Base-by-base conservation (phyloP, 805 yeast genomes). In the Jamesozyma lodderae region DNA sequence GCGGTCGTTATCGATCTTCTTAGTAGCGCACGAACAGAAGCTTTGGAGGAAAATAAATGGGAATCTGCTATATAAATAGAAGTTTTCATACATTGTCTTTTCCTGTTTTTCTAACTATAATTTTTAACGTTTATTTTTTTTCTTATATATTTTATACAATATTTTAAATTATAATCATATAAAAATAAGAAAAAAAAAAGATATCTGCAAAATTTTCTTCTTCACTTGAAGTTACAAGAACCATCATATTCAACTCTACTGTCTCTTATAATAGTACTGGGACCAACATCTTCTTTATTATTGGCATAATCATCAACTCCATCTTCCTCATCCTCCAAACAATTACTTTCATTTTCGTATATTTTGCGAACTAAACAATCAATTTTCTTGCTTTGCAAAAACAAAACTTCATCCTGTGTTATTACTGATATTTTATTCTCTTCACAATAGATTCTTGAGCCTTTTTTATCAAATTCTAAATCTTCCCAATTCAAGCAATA, bases 401-500 rank as follows among this genome's bases (percentile, higher is more conserved):
- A 43, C 16, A 52, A 33, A n/a, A 50, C 35, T 22, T 53, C 58
- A 18, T 49, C 53, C 5, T 40, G 33, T 14, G 41, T 40, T 23
- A 39, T 40, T 19, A 35, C 39, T 7, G 48, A 47, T n/a, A 43
- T 41, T 13, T 7, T 16, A 21, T 33, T 33, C 24, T 33, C 10
- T 7, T 16, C 9, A 13, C 3, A 23, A 17, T 18, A 32, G 6
- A 4, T 3, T 18, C n/a, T 10, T 7, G 5, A 24, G 3, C 18
- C 13, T 20, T 15, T 19, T 15, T 22, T 34, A 22, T 59, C 62
- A 31, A 58, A 52, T 19, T 56, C 62, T 3, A 45, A 43, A 38
- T 60, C 65, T 32, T 60, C 65, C 63, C 64, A 60, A 38, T 52
- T 40, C 6, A 53, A 29, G 3, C 48, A 43, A 15, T 44, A 48